These are phyloP conservation scores for Gymnopus androsaceus DNA, from an alignment of 1,284 basidiomycete species.

Conservation along the genomic window DNA sequence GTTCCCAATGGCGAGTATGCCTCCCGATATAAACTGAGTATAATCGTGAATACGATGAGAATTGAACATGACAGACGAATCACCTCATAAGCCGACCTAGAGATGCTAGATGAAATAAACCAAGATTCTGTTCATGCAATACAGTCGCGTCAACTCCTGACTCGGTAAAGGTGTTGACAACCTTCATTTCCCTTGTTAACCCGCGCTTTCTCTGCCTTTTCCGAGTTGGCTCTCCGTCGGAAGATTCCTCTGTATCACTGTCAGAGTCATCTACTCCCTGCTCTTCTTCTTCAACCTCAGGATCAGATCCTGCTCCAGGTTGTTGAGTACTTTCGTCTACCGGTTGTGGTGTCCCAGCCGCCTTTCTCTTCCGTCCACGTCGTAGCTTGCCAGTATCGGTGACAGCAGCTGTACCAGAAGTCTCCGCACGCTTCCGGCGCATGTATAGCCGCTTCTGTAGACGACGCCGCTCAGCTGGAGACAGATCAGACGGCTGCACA, in stretches of 20 bases:
- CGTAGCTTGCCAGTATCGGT: slow-evolving; percentile 40
- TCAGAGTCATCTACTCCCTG: slow-evolving; percentile 31
- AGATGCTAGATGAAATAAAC: slow-evolving; percentile 50
- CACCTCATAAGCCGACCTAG: slow-evolving; percentile 38
- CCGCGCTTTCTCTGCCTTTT: slow-evolving; percentile 14
- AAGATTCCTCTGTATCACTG: slow-evolving; percentile 29
- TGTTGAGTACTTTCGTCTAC: not conserved
- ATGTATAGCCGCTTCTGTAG: slow-evolving; percentile 67
- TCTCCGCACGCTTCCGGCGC: slow-evolving; percentile 66
- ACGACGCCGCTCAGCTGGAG: slow-evolving; percentile 57
- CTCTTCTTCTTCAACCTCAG: too few species aligned
- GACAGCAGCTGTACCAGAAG: slow-evolving; percentile 37
- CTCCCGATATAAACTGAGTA: slow-evolving; percentile 35
- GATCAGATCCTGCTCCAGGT: slow-evolving; percentile 17
- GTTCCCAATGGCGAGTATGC: slow-evolving; percentile 26
- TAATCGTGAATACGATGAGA: not conserved
- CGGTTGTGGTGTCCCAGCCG: slow-evolving; percentile 3
- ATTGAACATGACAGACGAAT: slow-evolving; percentile 6
- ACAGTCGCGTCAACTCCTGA: slow-evolving; percentile 45
- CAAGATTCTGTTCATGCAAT: slow-evolving; percentile 45
- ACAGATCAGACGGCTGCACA: slow-evolving; percentile 30
- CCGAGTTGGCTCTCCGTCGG: slow-evolving; percentile 9
- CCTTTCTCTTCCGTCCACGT: slow-evolving; percentile 45
- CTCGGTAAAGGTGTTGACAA: slow-evolving; percentile 42
- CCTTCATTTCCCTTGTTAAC: slow-evolving; percentile 25